Percentiles rank a stretch among this genome's conserved stretches.
phyloP scores from a whole-genome alignment of 2,329 filamentous ascomycete genomes.

The Coleophoma crateriformis region DNA sequence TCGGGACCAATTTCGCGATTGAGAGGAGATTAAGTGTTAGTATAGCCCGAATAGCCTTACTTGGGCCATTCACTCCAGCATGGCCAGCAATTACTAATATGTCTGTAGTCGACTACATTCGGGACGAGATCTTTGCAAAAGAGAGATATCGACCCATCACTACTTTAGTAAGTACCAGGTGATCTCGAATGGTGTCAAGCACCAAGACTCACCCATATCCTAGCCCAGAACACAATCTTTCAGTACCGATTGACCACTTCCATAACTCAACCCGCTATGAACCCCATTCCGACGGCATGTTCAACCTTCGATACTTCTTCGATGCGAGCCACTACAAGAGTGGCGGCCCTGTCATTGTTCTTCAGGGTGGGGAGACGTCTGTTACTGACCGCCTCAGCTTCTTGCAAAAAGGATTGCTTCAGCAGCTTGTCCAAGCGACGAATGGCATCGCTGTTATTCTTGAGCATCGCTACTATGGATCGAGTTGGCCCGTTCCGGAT shows the following conservation, averaged over 20 bases:
- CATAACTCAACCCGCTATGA: slow-evolving; percentile 74
- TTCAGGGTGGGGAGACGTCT: slow-evolving; percentile 66
- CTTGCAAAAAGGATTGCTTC: slow-evolving; percentile 72
- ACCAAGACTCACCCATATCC: slow-evolving; percentile 15
- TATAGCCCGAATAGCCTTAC: background rate
- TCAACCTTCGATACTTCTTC: slow-evolving; percentile 77
- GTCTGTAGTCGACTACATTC: background rate
- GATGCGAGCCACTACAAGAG: slow-evolving; percentile 69
- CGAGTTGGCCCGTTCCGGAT: slow-evolving; percentile 63
- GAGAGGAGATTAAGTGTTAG: slow-evolving; percentile 14
- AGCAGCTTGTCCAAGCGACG: slow-evolving; percentile 64
- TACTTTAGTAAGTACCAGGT: slow-evolving; percentile 5
- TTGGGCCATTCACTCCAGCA: too few relatives aligned
- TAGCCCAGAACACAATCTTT: slow-evolving; percentile 28
- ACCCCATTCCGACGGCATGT: slow-evolving; percentile 65
- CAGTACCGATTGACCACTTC: slow-evolving; percentile 65
- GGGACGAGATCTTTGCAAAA: slow-evolving; percentile 6
- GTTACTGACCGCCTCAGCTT: slow-evolving; percentile 60
- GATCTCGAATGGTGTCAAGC: slow-evolving; percentile 5
- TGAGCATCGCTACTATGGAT: slow-evolving; percentile 84
- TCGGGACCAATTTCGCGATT: slow-evolving; percentile 3
- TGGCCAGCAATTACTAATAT: background rate
- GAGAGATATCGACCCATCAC: slow-evolving; percentile 2
- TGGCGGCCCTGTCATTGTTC: slow-evolving; percentile 76
- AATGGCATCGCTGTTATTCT: slow-evolving; percentile 74